A percentile compares a stretch with the other conserved stretches of the same genome.
These are phyloP conservation scores for Penicillium maclennaniae DNA, from an alignment of 495 filamentous ascomycete genomes.

Conservation along the genomic window DNA sequence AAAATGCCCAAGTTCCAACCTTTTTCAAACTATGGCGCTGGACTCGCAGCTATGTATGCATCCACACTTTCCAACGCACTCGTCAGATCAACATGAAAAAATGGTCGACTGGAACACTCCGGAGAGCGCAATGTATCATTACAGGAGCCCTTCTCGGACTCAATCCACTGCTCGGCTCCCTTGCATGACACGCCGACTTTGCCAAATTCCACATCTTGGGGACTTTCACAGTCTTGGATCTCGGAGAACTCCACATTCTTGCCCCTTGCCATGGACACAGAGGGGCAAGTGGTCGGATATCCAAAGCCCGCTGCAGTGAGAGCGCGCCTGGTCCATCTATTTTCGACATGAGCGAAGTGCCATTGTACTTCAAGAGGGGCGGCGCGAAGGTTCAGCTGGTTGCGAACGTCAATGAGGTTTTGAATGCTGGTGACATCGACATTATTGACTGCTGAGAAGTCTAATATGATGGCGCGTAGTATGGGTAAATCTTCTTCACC, in stretches of 20 bases:
- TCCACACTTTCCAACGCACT: constrained; percentile 74
- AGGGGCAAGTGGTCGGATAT: constrained; percentile 40
- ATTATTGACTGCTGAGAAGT: constrained; percentile 91
- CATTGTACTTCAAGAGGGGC: constrained; percentile 80
- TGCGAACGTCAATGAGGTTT: constrained; percentile 90
- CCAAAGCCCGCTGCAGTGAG: constrained; percentile 86
- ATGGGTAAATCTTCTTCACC: constrained; percentile 58
- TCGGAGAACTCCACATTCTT: not conserved
- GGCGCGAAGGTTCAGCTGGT: constrained; percentile 85
- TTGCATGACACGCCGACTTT: not conserved
- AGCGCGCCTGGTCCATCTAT: constrained; percentile 92
- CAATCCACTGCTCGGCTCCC: not conserved
- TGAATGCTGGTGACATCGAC: constrained; percentile 91
- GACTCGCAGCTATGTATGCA: not conserved
- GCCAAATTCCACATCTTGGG: not conserved
- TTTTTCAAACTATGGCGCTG: not conserved
- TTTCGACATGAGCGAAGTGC: constrained; percentile 89
- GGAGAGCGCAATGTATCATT: constrained; percentile 19
- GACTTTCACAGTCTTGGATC: constrained; percentile 54
- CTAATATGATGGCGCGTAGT: constrained; percentile 85
- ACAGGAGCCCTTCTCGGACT: not conserved
- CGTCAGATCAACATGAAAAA: constrained; percentile 89
- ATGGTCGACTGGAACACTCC: constrained; percentile 45
- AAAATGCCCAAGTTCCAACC: not conserved
- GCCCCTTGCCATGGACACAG: constrained; percentile 26